Percentiles rank a stretch among this genome's conserved stretches.
These are phyloP conservation scores for Acorus gramineus DNA, from an alignment of 106 monocot genomes.

Conservation along the genomic window DNA sequence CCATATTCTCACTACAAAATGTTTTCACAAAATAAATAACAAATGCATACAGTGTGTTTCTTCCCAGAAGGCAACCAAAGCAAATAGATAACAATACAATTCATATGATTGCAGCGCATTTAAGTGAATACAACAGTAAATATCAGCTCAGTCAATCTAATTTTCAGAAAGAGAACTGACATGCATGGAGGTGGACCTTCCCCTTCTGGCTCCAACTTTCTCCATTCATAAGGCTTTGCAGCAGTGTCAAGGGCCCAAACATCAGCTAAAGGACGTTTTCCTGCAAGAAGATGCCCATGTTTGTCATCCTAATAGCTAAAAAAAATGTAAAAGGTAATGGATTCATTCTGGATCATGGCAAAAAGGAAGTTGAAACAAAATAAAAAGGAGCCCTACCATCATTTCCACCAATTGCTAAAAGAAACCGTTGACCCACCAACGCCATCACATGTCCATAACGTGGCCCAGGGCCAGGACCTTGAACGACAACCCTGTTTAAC, in stretches of 20 bases:
- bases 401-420: not conserved
- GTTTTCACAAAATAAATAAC: no score
- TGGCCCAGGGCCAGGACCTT: not conserved
- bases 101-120: no score
- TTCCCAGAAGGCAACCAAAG: no score
- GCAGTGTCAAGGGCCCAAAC: not conserved
- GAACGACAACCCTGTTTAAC: not conserved
- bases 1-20: no score
- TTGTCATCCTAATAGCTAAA: not conserved
- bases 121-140: no score
- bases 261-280: not conserved
- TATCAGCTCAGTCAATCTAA: no score
- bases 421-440: not conserved
- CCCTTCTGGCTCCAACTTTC: not conserved
- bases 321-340: not conserved
- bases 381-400: not conserved
- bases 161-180: no score
- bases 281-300: not conserved
- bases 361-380: not conserved
- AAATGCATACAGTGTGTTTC: no score
- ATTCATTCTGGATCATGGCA: not conserved
- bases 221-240: not conserved
- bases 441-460: not conserved
- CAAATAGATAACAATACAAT: no score
- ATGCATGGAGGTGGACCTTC: not conserved